A percentile compares a stretch with the other conserved stretches of the same genome.
These are phyloP conservation scores for Botrytis fabae DNA, from an alignment of 2,329 filamentous ascomycete genomes.

Conservation along the genomic window DNA sequence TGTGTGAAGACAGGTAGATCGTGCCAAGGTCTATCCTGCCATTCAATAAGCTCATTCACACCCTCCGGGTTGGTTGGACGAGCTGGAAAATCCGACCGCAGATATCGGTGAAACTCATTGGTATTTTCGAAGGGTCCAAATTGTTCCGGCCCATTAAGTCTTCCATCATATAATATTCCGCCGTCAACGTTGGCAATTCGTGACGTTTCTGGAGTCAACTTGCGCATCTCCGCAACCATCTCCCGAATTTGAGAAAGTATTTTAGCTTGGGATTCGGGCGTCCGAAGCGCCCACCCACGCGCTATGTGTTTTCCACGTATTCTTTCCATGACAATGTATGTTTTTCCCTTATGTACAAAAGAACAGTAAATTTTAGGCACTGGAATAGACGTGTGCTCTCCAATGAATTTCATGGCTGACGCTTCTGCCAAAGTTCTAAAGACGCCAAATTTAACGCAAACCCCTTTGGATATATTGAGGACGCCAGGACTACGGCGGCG, in stretches of 20 bases:
- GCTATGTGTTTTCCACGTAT: conserved; percentile 41
- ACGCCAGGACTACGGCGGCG: too few relatives aligned
- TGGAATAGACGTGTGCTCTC: conserved; percentile 42
- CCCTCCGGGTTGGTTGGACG: conserved; percentile 17
- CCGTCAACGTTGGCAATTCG: conserved; percentile 8
- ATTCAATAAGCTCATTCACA: conserved; percentile 27
- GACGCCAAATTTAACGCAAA: too few relatives aligned
- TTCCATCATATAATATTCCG: conserved; percentile 10
- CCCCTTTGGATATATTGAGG: too few relatives aligned
- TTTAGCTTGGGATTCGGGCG: conserved; percentile 38
- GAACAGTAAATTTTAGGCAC: conserved; percentile 43
- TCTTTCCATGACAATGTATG: conserved; percentile 45
- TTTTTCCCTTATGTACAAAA: conserved; percentile 37
- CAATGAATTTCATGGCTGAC: conserved; percentile 41
- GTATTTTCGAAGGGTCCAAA: conserved; percentile 20
- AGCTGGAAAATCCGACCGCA: conserved; percentile 33
- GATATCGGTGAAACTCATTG: conserved; percentile 30
- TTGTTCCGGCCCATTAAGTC: neutral
- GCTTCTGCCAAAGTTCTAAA: conserved; percentile 39
- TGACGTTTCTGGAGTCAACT: neutral
- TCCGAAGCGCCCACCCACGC: conserved; percentile 22
- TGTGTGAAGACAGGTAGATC: conserved; percentile 42
- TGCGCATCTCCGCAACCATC: conserved; percentile 27
- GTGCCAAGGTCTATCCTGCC: conserved; percentile 25
- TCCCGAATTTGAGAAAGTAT: conserved; percentile 40